Evolutionary conservation across 2,329 filamentous ascomycete genomes (phyloP).

Genomic region (Fusarium ramigenum): DNA sequence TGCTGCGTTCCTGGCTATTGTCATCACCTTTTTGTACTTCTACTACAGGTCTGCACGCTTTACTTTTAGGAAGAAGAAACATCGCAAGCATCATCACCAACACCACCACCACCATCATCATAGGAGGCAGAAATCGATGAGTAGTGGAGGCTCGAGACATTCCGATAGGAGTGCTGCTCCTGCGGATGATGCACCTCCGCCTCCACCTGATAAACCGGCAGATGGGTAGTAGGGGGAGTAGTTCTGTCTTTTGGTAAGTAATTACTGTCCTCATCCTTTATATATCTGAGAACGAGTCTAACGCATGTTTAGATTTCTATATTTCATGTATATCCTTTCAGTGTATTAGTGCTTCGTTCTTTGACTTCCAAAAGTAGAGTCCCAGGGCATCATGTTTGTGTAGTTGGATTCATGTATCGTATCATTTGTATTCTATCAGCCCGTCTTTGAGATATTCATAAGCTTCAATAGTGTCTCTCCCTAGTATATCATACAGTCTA

Average conservation of each 20-base stretch:
- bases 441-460: background rate
- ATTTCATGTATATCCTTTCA: slow-evolving; percentile 18
- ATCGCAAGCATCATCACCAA: slow-evolving; percentile 1
- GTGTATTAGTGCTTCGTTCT: slow-evolving; percentile 16
- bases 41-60: slow-evolving; percentile 53
- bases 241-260: background rate
- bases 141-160: slow-evolving; percentile 47
- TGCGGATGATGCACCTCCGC: slow-evolving; percentile 21
- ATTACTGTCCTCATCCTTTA: background rate
- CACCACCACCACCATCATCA: slow-evolving; percentile 1
- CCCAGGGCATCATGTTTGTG: background rate
- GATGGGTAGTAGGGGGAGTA: slow-evolving; percentile 13
- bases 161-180: slow-evolving; percentile 39
- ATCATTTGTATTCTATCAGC: background rate
- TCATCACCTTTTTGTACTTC: slow-evolving; percentile 51
- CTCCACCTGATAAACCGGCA: slow-evolving; percentile 25
- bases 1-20: slow-evolving; percentile 51
- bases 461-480: background rate
- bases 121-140: slow-evolving; percentile 41
- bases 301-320: background rate
- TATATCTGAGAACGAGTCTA: background rate
- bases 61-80: slow-evolving; percentile 42
- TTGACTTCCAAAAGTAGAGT: background rate
- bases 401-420: background rate
- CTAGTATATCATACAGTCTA: background rate